Conservation (phyloP, 2,329 filamentous ascomycete species). For the Aspergillus terreus region DNA sequence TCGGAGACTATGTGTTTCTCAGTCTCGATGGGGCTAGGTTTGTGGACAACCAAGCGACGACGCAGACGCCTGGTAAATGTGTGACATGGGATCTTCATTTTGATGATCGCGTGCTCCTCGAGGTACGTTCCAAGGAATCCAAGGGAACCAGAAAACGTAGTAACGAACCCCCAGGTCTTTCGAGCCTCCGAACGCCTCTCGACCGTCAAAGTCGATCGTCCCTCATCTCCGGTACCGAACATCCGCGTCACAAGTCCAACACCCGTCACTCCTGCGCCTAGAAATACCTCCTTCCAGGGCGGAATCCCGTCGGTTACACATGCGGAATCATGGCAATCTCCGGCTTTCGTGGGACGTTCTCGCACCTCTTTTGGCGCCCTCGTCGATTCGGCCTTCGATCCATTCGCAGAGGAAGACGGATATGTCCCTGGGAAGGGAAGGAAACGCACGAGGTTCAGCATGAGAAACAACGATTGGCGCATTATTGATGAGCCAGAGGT, state of each 20-base stretch:
- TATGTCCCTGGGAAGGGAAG: conserved; percentile 58
- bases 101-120: conserved; percentile 29
- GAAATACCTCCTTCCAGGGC: conserved; percentile 13
- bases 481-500: conserved; percentile 69
- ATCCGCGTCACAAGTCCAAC: conserved; percentile 16
- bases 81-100: conserved; percentile 57
- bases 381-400: conserved; percentile 62
- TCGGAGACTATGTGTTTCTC: conserved; percentile 72
- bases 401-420: conserved; percentile 65
- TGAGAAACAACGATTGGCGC: conserved; percentile 67
- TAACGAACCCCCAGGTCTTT: conserved; percentile 18
- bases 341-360: conserved; percentile 72
- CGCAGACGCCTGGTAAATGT: conserved; percentile 53
- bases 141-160: background rate
- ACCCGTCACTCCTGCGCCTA: conserved; percentile 24
- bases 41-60: conserved; percentile 50
- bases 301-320: conserved; percentile 24
- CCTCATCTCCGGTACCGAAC: conserved; percentile 23
- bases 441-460: conserved; percentile 67
- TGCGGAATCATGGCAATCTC: conserved; percentile 64
- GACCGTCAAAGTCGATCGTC: conserved; percentile 52
- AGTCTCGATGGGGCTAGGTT: conserved; percentile 67
- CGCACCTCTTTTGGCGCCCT: conserved; percentile 66
- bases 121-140: conserved; percentile 20
- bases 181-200: conserved; percentile 21